These are phyloP conservation scores for Athelia sp. DNA, from an alignment of 1,284 basidiomycete species.

Conservation along the genomic window DNA sequence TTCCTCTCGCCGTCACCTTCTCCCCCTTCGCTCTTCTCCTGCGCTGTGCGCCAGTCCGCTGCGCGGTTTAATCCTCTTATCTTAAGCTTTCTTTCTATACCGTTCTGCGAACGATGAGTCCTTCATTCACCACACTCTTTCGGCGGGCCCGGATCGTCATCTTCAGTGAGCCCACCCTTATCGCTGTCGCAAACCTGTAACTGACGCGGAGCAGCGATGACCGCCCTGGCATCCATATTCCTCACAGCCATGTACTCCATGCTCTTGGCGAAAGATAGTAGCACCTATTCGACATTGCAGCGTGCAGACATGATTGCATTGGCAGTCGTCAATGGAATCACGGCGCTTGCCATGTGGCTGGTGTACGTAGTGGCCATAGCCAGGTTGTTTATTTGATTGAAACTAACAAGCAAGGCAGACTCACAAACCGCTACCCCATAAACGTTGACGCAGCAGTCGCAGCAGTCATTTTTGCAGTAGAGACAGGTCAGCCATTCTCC, in stretches of 20 bases:
- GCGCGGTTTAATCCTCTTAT: too few species aligned
- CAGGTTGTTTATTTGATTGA: background rate
- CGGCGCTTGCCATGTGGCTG: slow-evolving; percentile 38
- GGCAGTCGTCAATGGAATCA: slow-evolving; percentile 30
- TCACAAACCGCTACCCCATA: slow-evolving; percentile 37
- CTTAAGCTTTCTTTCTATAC: background rate
- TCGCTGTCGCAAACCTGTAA: background rate
- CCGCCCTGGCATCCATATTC: background rate
- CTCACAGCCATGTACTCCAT: slow-evolving; percentile 1
- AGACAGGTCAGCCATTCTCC: background rate
- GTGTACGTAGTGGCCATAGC: slow-evolving; percentile 31
- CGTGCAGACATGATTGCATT: slow-evolving; percentile 30
- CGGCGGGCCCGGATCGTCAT: background rate
- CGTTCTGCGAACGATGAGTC: background rate
- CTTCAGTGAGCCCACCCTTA: background rate
- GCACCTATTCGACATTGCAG: slow-evolving; percentile 17
- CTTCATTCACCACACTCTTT: background rate
- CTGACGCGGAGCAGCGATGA: background rate
- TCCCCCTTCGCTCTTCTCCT: too few species aligned
- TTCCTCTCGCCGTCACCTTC: too few species aligned
- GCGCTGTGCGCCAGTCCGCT: too few species aligned
- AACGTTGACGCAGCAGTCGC: slow-evolving; percentile 39
- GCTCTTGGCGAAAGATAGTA: background rate
- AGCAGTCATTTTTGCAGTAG: background rate
- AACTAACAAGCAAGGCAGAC: slow-evolving; percentile 25